Evolutionary conservation across 2,329 filamentous ascomycete genomes (phyloP), one percentile per base, ranked within the genome.

Genomic region (Sphaerulina populicola): DNA sequence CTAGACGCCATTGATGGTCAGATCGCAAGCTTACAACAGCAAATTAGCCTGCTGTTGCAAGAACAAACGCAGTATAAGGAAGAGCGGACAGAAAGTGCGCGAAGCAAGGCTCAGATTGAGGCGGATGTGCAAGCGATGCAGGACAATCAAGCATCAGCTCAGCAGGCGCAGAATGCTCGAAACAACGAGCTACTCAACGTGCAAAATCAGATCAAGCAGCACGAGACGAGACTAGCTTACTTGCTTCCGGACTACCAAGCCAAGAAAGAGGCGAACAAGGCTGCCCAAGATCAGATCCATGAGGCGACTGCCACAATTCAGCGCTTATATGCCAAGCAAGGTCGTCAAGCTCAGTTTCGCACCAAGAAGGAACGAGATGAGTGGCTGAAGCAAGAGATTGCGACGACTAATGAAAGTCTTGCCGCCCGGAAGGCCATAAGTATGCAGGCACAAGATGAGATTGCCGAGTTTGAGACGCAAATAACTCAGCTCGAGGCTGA

Each of bases 311-410:
- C 83, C 6, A 78, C 80, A 4, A 79, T 87, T 38, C 82, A 86
- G 57, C 83, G 90, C 35, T 78, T 98, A 6, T 88, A 94, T 64
- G 87, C 86, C 45, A 98, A 98, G 68, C 91, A 98, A 70, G 88
- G 85, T 39, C 84, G 91, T 41, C 89, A 86, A 58, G 85, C 86
- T 14, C 85, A 88, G 56, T 98, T 95, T 69, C 85, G 79, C 64
- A 94, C 82, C 67, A 95, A 95, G 72, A 79, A 80, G 7, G 88
- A 97, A 66, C 83, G 94, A 39, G 91, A 98, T 67, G 79, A 81
- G 33, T 96, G 81, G 76, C 74, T 98, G 44, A 81, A 81, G 54
- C 78, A 81, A 55, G 86, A 96, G 69, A 87, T 97, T 50, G 77
- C 86, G 40, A 86, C 94, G 33, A 80, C 90, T 48, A 85, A 88